Evolutionary conservation across 306 rosid species (phyloP), one percentile per base, ranked within the genome.

Genomic region (Cercis canadensis): DNA sequence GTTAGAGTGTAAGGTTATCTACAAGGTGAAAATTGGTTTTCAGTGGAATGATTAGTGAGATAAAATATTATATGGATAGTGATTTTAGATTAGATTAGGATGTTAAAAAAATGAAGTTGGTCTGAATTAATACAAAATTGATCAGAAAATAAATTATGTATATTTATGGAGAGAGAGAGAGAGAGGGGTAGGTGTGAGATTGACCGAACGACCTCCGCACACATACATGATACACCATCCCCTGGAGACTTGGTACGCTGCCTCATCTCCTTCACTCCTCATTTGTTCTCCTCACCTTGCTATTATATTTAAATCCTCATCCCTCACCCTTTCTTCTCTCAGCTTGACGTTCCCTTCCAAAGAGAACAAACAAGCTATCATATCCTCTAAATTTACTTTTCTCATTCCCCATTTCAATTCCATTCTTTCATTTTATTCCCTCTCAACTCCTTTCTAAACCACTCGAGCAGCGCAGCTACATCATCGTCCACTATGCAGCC

Each of bases 341-440:
- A 92, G 98, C 96, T 92, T 88, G 89, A 72, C 71, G 87, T 83
- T 87, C 87, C 92, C 81, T 85, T 81, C 66, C 49, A 43, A 29
- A 80, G 88, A 82, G 96, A 84, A 87, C 86, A 33, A n/a, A 78
- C 94, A 90, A 85, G 98, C n/a, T n/a, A n/a, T n/a, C n/a, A n/a
- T n/a, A n/a, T n/a, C n/a, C n/a, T n/a, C n/a, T n/a, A n/a, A n/a
- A n/a, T n/a, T n/a, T n/a, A n/a, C 31, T 4, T 8, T 10, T 6
- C 17, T 17, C 3, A 29, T 0, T 13, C 37, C 49, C 13, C 65
- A 14, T 56, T 55, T 32, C 36, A 0, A 0, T 7, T 4, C 0
- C 50, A 9, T 51, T 57, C 4, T 72, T 13, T 54, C 31, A 8
- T 9, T 37, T 15, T 36, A 6, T 3, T 67, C 73, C 33, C 51